Base-by-base conservation (phyloP, 345 rosid genomes). In the Linum usitatissimum region DNA sequence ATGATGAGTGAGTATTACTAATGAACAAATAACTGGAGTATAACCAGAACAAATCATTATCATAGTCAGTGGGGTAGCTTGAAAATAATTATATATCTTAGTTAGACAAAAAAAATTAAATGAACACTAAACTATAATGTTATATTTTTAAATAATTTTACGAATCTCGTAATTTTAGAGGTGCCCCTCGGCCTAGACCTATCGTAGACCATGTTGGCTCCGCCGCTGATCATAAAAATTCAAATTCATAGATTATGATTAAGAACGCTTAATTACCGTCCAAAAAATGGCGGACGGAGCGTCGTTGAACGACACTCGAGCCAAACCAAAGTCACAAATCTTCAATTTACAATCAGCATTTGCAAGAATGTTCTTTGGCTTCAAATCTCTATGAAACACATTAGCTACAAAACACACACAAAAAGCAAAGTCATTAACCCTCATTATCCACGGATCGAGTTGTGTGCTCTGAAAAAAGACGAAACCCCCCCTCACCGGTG, bases 301-400 rank as follows among this genome's bases (percentile, higher is more conserved):
- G 71, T 92, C 98, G 76, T 64, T 89, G 75, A 92, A 92, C 18
- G 98, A 90, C 78, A 86, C 98, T 69, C 98, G 84, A 55, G 98
- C 98, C 67, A 92, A 73, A 49, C 98, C 96, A 72, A 92, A 92
- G 77, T 92, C 98, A 65, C 98, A 92, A 15, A 92, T 83, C 79
- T 92, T 92, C 59, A 92, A 91, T 68, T 92, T 92, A 76, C 96
- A 92, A 65, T 92, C 87, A 60, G 98, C 98, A 85, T 92, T 92
- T 55, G 98, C 98, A 80, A 92, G 71, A 69, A 92, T 92, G 68
- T 92, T 92, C 81, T 92, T 92, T 17, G 98, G 96, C 66, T 92
- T 92, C 69, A 91, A 75, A 69, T 91, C 98, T 71, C 98, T 80
- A 69, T 91, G 96, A 77, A 82, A 91, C 62, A 88, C 98, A 30